Percentiles rank a stretch among this genome's conserved stretches.
Conservation (phyloP, 2,329 filamentous ascomycete species). For the Colletotrichum limetticola region DNA sequence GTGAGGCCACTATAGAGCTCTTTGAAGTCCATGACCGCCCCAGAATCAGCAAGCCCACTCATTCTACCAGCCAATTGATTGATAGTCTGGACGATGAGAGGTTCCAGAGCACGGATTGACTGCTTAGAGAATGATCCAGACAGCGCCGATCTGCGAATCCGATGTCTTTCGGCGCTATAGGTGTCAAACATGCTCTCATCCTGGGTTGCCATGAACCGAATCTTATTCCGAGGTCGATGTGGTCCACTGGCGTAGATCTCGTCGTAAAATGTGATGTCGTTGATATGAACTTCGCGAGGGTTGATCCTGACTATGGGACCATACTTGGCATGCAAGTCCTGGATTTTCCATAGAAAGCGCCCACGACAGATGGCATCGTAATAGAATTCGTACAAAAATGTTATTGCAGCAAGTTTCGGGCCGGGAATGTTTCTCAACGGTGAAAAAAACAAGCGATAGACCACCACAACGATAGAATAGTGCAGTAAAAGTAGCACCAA, state of each 20-base stretch:
- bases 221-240: constrained; percentile 9
- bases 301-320: constrained; percentile 49
- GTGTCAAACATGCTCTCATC: constrained; percentile 44
- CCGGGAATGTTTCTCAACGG: constrained; percentile 38
- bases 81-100: constrained; percentile 46
- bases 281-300: constrained; percentile 43
- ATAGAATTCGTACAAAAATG: constrained; percentile 46
- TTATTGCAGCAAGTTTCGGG: constrained; percentile 44
- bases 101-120: constrained; percentile 48
- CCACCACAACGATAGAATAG: background rate
- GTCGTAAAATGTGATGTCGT: constrained; percentile 43
- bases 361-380: constrained; percentile 46
- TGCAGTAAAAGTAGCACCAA: constrained; percentile 17
- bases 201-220: constrained; percentile 33
- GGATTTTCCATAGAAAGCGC: constrained; percentile 45
- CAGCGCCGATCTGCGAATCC: constrained; percentile 50
- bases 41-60: constrained; percentile 40
- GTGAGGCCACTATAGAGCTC: constrained; percentile 42
- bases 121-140: constrained; percentile 55
- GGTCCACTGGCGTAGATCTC: constrained; percentile 37
- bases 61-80: constrained; percentile 42
- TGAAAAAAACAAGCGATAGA: background rate
- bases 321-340: constrained; percentile 46
- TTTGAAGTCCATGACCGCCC: constrained; percentile 35
- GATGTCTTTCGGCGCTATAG: constrained; percentile 51